Evolutionary conservation across 192 early-diverging fungal genomes (phyloP).

Genomic region (Cetraspora pellucida): DNA sequence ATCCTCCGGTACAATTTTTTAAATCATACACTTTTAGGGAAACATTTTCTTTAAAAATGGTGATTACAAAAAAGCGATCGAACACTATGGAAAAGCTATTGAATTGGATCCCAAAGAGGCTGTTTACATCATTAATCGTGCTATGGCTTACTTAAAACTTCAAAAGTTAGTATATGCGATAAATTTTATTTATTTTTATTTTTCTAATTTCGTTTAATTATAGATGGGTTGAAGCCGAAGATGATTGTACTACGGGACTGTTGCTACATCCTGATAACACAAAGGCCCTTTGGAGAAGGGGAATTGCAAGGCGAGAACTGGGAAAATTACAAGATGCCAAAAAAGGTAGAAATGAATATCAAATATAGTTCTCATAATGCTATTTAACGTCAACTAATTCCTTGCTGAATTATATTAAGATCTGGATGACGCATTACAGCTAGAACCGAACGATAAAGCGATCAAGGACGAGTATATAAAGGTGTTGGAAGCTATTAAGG

Average conservation of each 20-base stretch:
- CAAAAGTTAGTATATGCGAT: constrained; percentile 47
- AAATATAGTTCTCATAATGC: constrained; percentile 7
- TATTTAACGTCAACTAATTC: neutral
- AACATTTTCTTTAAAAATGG: constrained; percentile 63
- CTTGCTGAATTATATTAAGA: constrained; percentile 48
- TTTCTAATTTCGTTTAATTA: neutral
- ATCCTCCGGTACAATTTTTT: neutral
- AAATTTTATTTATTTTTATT: neutral
- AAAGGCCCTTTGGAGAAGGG: constrained; percentile 79
- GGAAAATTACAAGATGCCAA: constrained; percentile 58
- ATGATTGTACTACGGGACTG: constrained; percentile 66
- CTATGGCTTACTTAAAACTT: constrained; percentile 81
- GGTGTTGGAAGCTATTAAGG: constrained; percentile 30
- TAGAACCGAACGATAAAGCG: constrained; percentile 70
- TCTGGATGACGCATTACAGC: constrained; percentile 58
- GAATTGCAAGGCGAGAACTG: constrained; percentile 60
- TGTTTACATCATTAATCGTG: constrained; percentile 71
- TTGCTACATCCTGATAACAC: constrained; percentile 67
- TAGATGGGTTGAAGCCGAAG: constrained; percentile 65
- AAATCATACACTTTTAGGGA: constrained; percentile 45
- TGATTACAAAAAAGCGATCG: constrained; percentile 58
- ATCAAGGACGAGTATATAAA: constrained; percentile 66
- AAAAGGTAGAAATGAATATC: constrained; percentile 40
- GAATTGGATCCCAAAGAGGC: constrained; percentile 60
- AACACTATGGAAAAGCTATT: constrained; percentile 68